Base-by-base conservation (phyloP, 2,329 filamentous ascomycete genomes). In the Colletotrichum sp. region DNA sequence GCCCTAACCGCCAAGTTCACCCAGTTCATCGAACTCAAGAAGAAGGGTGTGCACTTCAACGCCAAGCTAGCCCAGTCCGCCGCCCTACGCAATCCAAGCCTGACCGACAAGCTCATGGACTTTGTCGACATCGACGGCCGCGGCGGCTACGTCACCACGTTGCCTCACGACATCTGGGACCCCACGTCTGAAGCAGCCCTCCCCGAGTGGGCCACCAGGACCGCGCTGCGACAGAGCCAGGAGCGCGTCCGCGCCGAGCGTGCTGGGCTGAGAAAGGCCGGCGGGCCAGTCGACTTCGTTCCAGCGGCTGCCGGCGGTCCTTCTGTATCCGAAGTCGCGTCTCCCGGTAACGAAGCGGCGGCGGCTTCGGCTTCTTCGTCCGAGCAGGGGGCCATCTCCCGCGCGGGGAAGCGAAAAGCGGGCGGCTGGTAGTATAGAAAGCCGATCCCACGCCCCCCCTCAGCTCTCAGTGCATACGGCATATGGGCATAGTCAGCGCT, bases 21-120 rank as follows among this genome's bases (percentile, higher is more conserved):
- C 75, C 90, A 91, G 73, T 96, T 97, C 77, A 88, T 96, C 1
- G 87, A 90, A 59, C 87, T 96, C n/a, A 97, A 97, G 84, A 91
- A 90, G 79, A 90, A 93, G 76, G 92, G 92, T 6, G 87, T 92
- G 18, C 94, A 97, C 83, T 96, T 96, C 87, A 96, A 97, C 81
- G 87, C 91, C 78, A 92, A 93, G 75, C 86, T 97, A 11, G 90
- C 93, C 43, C 87, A 88, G 71, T 93, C 92, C 1, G 84, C 89
- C 1, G 90, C 93, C 9, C 85, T 96, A 72, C 90, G 90, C 66
- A 96, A 96, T 79, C 94, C 94, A 4, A 90, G 89, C 55, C 85
- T 96, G 67, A 90, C 91, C 82, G 91, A 93, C 75, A 95, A 94
- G 83, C 86, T 96, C 69, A 87, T 95, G 85, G 87, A 86, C 29